Evolutionary conservation across 1,284 basidiomycete species (phyloP).

Genomic region (Cerioporus squamosus): DNA sequence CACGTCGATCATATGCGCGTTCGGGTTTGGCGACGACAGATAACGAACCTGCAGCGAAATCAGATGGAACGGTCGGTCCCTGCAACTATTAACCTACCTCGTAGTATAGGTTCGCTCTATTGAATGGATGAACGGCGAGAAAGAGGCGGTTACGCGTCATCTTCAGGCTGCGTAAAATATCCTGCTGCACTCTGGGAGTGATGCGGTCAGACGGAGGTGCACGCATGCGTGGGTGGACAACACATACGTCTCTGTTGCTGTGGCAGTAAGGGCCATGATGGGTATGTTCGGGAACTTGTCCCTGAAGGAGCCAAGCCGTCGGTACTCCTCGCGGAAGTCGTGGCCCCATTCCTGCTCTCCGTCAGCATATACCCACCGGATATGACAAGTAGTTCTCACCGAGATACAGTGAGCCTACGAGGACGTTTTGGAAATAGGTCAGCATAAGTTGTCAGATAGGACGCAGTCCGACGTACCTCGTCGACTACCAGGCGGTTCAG

Average conservation of each 20-base stretch:
- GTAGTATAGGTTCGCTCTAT: slow-evolving; percentile 81
- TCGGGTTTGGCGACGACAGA: slow-evolving; percentile 50
- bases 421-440: background rate
- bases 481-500: slow-evolving; percentile 80
- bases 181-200: slow-evolving; percentile 56
- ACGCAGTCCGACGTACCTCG: no score
- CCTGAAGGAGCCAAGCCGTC: slow-evolving; percentile 73
- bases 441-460: no score
- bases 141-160: slow-evolving; percentile 62
- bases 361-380: background rate
- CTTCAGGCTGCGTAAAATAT: slow-evolving; percentile 70
- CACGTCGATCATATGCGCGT: slow-evolving; percentile 65
- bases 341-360: slow-evolving; percentile 81
- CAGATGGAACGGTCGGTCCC: background rate
- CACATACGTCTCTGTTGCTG: slow-evolving; percentile 65
- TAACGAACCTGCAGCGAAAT: slow-evolving; percentile 57
- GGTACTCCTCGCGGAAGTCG: slow-evolving; percentile 77
- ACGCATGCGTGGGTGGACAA: background rate
- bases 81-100: slow-evolving; percentile 51
- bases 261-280: slow-evolving; percentile 85
- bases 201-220: background rate
- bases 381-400: slow-evolving; percentile 40
- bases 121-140: slow-evolving; percentile 78
- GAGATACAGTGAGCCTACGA: slow-evolving; percentile 83
- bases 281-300: slow-evolving; percentile 72